Evolutionary conservation across 495 filamentous ascomycete genomes (phyloP).

Genomic region (Tuber indicum): DNA sequence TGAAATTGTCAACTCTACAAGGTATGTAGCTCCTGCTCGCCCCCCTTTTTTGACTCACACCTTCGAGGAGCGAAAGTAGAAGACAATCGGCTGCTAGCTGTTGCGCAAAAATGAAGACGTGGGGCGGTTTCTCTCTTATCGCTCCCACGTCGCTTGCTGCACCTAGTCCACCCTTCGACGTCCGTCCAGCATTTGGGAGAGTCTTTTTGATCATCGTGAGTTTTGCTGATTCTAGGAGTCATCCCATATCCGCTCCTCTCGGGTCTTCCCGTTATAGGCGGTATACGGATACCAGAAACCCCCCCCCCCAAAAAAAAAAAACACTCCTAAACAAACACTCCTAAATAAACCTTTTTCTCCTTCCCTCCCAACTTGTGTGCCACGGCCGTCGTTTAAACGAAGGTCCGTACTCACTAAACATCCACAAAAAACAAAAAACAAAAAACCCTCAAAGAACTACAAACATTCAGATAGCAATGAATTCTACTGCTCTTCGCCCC

Average conservation of each 20-base stretch:
- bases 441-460: background rate
- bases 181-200: conserved; percentile 17
- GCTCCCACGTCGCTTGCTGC: conserved; percentile 1
- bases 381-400: background rate
- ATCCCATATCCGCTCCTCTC: background rate
- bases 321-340: conserved; percentile 1
- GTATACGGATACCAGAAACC: background rate
- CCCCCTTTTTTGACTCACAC: conserved; percentile 4
- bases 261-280: background rate
- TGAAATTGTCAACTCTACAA: background rate
- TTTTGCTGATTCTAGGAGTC: conserved; percentile 32
- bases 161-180: conserved; percentile 4
- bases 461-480: conserved; percentile 18
- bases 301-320: background rate
- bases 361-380: background rate
- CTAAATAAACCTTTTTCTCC: conserved; percentile 4
- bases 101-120: conserved; percentile 1
- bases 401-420: background rate
- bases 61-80: conserved; percentile 2
- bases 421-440: background rate
- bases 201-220: conserved; percentile 18
- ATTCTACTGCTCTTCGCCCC: conserved; percentile 34
- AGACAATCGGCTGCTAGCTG: conserved; percentile 5
- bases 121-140: conserved; percentile 1
- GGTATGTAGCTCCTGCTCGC: background rate